These are phyloP conservation scores for Chalara sp. DNA, from an alignment of 2,329 filamentous ascomycete genomes.

Conservation along the genomic window DNA sequence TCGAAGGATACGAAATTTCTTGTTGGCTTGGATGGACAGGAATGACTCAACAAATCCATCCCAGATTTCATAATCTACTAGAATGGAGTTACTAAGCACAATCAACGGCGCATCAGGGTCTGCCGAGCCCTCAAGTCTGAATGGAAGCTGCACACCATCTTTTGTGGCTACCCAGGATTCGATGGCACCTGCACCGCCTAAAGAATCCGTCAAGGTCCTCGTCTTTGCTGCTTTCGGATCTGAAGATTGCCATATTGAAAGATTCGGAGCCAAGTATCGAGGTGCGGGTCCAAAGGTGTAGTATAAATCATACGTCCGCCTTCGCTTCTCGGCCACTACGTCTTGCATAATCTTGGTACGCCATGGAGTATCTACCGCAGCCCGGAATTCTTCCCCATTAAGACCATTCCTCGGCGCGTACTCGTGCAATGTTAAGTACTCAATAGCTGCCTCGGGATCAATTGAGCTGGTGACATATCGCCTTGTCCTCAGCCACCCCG, in stretches of 20 bases:
- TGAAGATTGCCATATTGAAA: conserved; percentile 23
- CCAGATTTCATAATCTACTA: conserved; percentile 77
- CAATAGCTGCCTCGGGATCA: conserved; percentile 47
- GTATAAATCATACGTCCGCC: conserved; percentile 63
- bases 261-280: conserved; percentile 48
- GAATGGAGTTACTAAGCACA: conserved; percentile 72
- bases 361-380: conserved; percentile 57
- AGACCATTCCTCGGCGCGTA: conserved; percentile 62
- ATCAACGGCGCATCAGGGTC: conserved; percentile 63
- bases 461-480: conserved; percentile 62
- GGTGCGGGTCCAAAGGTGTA: conserved; percentile 75
- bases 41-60: conserved; percentile 53
- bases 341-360: conserved; percentile 50
- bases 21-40: conserved; percentile 17
- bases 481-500: conserved; percentile 72
- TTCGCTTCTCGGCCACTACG: conserved; percentile 48
- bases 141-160: conserved; percentile 65
- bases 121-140: conserved; percentile 66
- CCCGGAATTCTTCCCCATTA: conserved; percentile 55
- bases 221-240: conserved; percentile 27
- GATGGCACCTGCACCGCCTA: conserved; percentile 47
- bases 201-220: conserved; percentile 24
- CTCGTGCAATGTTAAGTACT: conserved; percentile 65
- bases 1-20: conserved; percentile 63
- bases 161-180: conserved; percentile 60